phyloP scores from a whole-genome alignment of 345 rosid genomes.

The Brassica carinata region DNA sequence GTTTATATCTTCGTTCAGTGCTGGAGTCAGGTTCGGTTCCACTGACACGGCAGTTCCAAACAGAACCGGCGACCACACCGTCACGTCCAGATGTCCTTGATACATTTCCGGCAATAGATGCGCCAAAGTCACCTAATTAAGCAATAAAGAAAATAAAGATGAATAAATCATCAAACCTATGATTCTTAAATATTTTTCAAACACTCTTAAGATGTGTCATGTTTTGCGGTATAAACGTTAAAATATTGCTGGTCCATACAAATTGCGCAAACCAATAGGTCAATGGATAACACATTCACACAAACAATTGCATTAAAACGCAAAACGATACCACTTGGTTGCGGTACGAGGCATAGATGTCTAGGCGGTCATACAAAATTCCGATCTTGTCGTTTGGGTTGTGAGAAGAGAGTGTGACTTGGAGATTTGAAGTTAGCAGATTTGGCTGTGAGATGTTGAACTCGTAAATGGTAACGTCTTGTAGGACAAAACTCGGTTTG shows the following conservation, averaged over 20 bases:
- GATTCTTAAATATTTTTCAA: no score
- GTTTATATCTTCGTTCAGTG: constrained; percentile 55
- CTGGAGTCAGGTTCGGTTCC: constrained; percentile 59
- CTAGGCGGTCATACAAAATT: constrained; percentile 76
- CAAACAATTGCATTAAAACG: background rate
- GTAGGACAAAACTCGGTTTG: constrained; percentile 74
- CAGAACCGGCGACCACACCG: constrained; percentile 83
- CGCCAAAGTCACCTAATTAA: constrained; percentile 36
- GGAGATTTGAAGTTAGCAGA: constrained; percentile 71
- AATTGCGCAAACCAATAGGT: background rate
- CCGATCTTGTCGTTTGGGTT: constrained; percentile 80
- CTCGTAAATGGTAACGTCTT: constrained; percentile 80
- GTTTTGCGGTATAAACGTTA: background rate
- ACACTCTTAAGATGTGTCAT: background rate
- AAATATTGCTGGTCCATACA: background rate
- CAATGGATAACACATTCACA: background rate
- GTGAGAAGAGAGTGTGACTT: constrained; percentile 74
- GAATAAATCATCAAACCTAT: background rate
- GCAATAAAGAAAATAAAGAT: background rate
- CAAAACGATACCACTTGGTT: constrained; percentile 54
- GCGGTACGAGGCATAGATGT: constrained; percentile 71
- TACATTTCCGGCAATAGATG: constrained; percentile 33
- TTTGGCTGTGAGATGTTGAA: constrained; percentile 75
- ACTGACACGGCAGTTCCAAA: constrained; percentile 67
- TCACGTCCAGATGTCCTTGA: constrained; percentile 54